Evolutionary conservation across 2,329 filamentous ascomycete genomes (phyloP).

Genomic region (Ciborinia camelliae): DNA sequence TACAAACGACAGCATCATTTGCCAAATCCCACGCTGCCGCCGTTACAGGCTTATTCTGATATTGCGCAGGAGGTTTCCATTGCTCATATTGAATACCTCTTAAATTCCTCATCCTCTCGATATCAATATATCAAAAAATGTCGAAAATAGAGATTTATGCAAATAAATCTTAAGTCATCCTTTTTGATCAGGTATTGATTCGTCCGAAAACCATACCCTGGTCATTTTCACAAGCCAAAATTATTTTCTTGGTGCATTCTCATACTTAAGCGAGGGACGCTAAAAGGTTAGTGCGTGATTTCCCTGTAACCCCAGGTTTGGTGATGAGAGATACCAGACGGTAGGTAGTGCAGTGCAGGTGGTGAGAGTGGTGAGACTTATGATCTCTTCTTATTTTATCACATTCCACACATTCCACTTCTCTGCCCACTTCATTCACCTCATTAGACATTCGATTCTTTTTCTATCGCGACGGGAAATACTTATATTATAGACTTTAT

Average conservation of each 20-base stretch:
- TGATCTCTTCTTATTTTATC: background rate
- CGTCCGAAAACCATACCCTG: conserved; percentile 15
- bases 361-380: conserved; percentile 14
- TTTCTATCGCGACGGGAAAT: background rate
- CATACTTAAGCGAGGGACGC: conserved; percentile 4
- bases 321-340: no score
- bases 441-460: conserved; percentile 9
- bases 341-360: no score
- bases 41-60: conserved; percentile 55
- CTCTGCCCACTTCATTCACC: background rate
- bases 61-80: conserved; percentile 56
- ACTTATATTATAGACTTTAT: background rate
- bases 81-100: conserved; percentile 69
- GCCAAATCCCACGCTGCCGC: conserved; percentile 83
- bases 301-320: conserved; percentile 17
- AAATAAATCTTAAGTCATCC: conserved; percentile 12
- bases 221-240: conserved; percentile 29
- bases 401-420: conserved; percentile 4
- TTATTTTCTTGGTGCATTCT: conserved; percentile 3
- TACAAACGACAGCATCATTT: conserved; percentile 73
- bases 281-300: conserved; percentile 1
- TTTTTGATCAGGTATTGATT: conserved; percentile 16
- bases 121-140: conserved; percentile 10
- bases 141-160: conserved; percentile 13
- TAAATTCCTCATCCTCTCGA: conserved; percentile 74